Conservation (phyloP, 768 basidiomycete genomes). For the Rhodocollybia butyracea region DNA sequence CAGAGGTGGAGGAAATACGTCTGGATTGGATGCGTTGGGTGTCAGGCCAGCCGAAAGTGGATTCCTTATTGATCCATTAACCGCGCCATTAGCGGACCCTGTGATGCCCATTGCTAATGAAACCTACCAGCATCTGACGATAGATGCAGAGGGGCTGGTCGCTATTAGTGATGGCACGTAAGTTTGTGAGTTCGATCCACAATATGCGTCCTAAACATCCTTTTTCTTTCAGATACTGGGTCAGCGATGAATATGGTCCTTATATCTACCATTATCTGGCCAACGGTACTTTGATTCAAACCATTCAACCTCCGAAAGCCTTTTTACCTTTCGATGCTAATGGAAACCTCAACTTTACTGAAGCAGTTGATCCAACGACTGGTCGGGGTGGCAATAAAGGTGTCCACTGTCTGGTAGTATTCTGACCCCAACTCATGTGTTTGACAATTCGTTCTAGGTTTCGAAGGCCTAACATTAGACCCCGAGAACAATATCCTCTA, state of each 20-base stretch:
- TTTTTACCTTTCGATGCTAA: constrained; percentile 43
- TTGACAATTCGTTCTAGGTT: constrained; percentile 45
- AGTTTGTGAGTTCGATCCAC: constrained; percentile 19
- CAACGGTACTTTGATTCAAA: constrained; percentile 46
- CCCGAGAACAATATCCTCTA: constrained; percentile 47
- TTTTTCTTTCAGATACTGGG: constrained; percentile 60
- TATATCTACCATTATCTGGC: constrained; percentile 55
- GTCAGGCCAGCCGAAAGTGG: constrained; percentile 37
- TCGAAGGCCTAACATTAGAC: constrained; percentile 58
- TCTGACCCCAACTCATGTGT: neutral
- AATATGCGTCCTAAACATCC: too few relatives aligned
- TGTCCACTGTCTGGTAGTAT: constrained; percentile 12
- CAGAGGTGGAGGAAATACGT: constrained; percentile 40
- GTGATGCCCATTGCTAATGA: constrained; percentile 43
- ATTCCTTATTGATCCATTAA: constrained; percentile 20
- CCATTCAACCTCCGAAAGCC: constrained; percentile 57
- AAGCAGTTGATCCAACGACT: constrained; percentile 41
- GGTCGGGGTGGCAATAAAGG: constrained; percentile 58
- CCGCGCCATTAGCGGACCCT: constrained; percentile 34
- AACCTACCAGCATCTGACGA: constrained; percentile 40
- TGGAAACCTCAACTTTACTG: constrained; percentile 53
- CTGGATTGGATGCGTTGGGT: constrained; percentile 52
- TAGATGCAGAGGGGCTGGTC: constrained; percentile 61
- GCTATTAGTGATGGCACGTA: constrained; percentile 57
- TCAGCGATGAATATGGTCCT: constrained; percentile 71